Percentiles rank a stretch among this genome's conserved stretches.
Evolutionary conservation across 2,329 filamentous ascomycete species (phyloP).

Genomic region (Penicillium sp.): DNA sequence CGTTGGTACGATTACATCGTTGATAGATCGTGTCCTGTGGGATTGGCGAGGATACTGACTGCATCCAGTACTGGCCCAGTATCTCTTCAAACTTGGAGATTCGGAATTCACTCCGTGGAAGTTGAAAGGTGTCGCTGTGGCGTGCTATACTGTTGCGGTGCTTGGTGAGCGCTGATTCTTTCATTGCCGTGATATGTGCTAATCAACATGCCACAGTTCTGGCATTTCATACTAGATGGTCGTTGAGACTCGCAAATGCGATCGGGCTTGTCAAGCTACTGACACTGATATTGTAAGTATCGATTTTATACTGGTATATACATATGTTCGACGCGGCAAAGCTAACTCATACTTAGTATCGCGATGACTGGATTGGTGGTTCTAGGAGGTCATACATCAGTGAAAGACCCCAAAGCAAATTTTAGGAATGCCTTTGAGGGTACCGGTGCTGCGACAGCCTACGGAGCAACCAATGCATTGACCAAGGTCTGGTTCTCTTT

Average conservation of each 20-base stretch:
- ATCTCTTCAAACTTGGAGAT: constrained; percentile 59
- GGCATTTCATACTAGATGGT: constrained; percentile 57
- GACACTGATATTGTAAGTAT: constrained; percentile 55
- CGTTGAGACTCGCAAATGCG: constrained; percentile 54
- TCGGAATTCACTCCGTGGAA: constrained; percentile 58
- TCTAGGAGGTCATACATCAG: constrained; percentile 54
- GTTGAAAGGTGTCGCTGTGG: constrained; percentile 64
- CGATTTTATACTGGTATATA: rapidly evolving
- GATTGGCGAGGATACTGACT: not conserved
- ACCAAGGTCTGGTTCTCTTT: constrained; percentile 61
- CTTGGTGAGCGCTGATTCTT: constrained; percentile 44
- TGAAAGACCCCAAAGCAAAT: constrained; percentile 53
- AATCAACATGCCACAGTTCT: constrained; percentile 31
- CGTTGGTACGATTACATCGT: constrained; percentile 33
- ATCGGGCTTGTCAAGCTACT: constrained; percentile 60
- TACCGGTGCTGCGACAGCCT: constrained; percentile 41
- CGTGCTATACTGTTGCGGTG: constrained; percentile 59
- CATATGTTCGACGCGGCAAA: rapidly evolving
- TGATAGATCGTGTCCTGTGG: no score
- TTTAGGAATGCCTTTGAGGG: constrained; percentile 57
- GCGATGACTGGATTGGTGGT: constrained; percentile 61
- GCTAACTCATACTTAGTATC: constrained; percentile 36
- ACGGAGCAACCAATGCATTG: constrained; percentile 55
- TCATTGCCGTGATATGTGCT: not conserved
- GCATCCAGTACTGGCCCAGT: constrained; percentile 53